Evolutionary conservation across 129 eudicot species (phyloP).

Genomic region (Chrysanthemum seticuspe): DNA sequence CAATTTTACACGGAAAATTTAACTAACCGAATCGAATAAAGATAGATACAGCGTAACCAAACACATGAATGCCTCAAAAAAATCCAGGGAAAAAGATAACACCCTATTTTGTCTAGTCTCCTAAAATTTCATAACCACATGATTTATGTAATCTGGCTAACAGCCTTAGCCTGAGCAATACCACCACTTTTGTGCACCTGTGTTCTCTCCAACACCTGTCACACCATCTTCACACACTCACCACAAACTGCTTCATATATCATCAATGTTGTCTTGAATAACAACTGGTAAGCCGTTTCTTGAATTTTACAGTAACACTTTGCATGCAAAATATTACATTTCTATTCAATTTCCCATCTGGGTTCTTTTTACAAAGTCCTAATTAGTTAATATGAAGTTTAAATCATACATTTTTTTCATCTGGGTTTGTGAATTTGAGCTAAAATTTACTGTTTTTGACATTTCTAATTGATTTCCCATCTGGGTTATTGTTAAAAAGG

Average conservation of each 20-base stretch:
- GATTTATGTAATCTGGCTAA: conserved; percentile 27
- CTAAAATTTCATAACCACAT: conserved; percentile 27
- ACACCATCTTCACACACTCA: conserved; percentile 27
- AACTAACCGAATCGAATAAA: too few relatives aligned
- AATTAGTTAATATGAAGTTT: background rate
- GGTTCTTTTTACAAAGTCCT: conserved; percentile 5
- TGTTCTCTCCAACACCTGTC: conserved; percentile 11
- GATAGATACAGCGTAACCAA: too few relatives aligned
- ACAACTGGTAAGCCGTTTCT: conserved; percentile 29
- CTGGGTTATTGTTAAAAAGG: conserved; percentile 2
- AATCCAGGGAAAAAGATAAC: too few relatives aligned
- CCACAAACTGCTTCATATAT: conserved; percentile 13
- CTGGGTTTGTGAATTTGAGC: conserved; percentile 13
- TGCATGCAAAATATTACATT: conserved; percentile 24
- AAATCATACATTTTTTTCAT: too few relatives aligned
- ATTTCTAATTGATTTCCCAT: background rate
- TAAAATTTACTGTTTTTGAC: conserved; percentile 23
- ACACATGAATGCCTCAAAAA: too few relatives aligned
- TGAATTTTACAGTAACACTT: conserved; percentile 3
- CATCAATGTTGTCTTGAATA: conserved; percentile 24
- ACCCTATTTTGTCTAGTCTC: conserved; percentile 9
- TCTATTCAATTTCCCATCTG: background rate
- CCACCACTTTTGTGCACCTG: conserved; percentile 21
- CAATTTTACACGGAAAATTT: too few relatives aligned
- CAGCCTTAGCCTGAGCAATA: conserved; percentile 28